Conservation (phyloP, 2,329 filamentous ascomycete species). For the Penicillium sp. region DNA sequence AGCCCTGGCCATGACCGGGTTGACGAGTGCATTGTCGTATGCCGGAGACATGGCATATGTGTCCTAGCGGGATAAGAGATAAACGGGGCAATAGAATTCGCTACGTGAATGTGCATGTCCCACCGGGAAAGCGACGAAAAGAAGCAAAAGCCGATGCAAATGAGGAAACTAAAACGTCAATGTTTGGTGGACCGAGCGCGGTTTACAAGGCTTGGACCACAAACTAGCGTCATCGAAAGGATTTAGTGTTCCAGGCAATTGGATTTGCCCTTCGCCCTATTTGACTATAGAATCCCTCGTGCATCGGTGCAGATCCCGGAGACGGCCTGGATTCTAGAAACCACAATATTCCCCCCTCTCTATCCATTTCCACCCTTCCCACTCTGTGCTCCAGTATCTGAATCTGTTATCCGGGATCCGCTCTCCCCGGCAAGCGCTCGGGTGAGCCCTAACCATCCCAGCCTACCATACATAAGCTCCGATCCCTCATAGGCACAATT, state of each 20-base stretch:
- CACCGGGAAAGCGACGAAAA: not conserved
- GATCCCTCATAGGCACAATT: not conserved
- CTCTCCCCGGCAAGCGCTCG: not conserved
- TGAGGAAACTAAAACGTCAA: no score
- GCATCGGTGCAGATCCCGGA: not conserved
- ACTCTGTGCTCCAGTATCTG: not conserved
- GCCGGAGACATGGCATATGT: not conserved
- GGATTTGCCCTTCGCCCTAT: not conserved
- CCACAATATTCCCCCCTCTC: not conserved
- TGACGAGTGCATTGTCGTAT: not conserved
- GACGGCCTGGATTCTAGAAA: not conserved
- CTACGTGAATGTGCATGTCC: not conserved
- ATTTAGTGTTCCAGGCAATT: constrained; percentile 18
- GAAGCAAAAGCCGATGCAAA: no score
- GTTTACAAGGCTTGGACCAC: no score
- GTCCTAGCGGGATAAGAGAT: not conserved
- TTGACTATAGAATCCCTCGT: not conserved
- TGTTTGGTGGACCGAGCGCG: no score
- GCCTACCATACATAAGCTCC: not conserved
- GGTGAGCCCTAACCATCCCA: not conserved
- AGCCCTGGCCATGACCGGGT: not conserved
- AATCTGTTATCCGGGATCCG: not conserved
- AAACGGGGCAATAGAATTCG: no score
- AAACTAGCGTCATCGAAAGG: constrained; percentile 9
- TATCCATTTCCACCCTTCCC: not conserved